Base-by-base conservation (phyloP, 2,329 filamentous ascomycete genomes). In the Fusarium coicis region DNA sequence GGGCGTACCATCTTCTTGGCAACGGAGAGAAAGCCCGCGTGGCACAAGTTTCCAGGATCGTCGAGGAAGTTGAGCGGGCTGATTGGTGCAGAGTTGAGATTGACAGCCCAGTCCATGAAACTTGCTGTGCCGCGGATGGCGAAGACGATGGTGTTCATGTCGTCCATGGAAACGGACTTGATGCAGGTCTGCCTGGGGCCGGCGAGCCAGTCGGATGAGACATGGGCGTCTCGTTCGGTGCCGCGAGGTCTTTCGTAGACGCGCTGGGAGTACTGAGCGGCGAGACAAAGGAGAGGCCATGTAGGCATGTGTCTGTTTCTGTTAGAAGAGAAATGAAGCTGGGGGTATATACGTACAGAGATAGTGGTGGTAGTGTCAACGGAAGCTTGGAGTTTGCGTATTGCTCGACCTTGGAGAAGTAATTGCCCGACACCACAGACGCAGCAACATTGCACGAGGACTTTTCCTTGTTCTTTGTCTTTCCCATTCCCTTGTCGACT, bases 161-260 rank as follows among this genome's bases (percentile, higher is more conserved):
- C 87, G 77, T 96, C 93, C 79, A 95, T 90, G 3, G 93, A 90
- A 1, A 95, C 87, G 0, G 92, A 94, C 78, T 95, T 96, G 79
- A 97, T 91, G 21, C 93, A 90, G 91, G 96, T 96, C 30, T 94
- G 92, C 79, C 95, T 96, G 2, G 93, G 93, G n/a, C 93, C 93
- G 7, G 88, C 86, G 26, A 87, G 86, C 87, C 91, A 93, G 80
- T 95, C 90, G 7, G 93, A 90, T 40, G 91, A 87, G 40, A 96
- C 87, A 74, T 93, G 92, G 5, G 91, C 87, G 74, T 93, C 90
- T 18, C 87, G 86, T 80, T 95, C 92, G 28, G 86, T 84, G 2
- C 88, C 88, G 0, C 84, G 83, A 0, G 93, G 91, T 40, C 87
- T 87, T 46, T 88, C 86, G 80, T 97, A 97, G 5, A 93, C 94